Conservation (phyloP, 495 filamentous ascomycete species). For the Trichocladium antarcticum region DNA sequence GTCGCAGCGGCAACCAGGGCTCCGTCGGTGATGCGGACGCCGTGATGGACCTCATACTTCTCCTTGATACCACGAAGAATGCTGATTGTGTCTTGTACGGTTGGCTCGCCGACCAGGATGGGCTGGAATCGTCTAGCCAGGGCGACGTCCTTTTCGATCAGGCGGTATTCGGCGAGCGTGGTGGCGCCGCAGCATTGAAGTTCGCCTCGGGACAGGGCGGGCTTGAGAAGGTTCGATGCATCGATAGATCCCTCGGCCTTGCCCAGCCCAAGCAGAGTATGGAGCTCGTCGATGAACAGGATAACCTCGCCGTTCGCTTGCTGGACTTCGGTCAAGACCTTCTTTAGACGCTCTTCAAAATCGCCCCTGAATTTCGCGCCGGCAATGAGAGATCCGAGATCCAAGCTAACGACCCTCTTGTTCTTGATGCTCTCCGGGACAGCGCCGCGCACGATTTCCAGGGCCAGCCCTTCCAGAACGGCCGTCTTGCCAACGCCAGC, state of each 20-base stretch:
- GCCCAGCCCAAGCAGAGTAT: conserved; percentile 81
- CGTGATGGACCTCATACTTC: conserved; percentile 92
- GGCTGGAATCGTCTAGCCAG: conserved; percentile 89
- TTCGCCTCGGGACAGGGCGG: conserved; percentile 82
- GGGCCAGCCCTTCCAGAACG: conserved; percentile 82
- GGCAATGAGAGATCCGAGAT: conserved; percentile 85
- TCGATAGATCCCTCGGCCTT: conserved; percentile 95
- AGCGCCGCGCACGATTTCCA: conserved; percentile 82
- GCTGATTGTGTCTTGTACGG: conserved; percentile 84
- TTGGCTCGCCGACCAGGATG: conserved; percentile 78
- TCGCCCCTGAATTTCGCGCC: conserved; percentile 93
- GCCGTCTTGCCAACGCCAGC: conserved; percentile 96
- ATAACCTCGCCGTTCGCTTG: conserved; percentile 82
- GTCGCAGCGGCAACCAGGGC: conserved; percentile 86
- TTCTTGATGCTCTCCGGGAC: conserved; percentile 96
- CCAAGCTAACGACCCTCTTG: conserved; percentile 76
- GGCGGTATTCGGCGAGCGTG: conserved; percentile 79
- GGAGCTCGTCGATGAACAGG: conserved; percentile 91
- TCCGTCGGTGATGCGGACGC: conserved; percentile 84
- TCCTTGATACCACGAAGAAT: conserved; percentile 96
- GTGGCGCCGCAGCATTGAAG: conserved; percentile 94
- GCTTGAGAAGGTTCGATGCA: conserved; percentile 90
- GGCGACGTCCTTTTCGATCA: conserved; percentile 93
- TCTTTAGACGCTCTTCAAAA: conserved; percentile 89
- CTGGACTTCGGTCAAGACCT: conserved; percentile 80